These are phyloP conservation scores for rapeseed (Brassica napus) DNA, from an alignment of 345 rosid genomes.

Conservation along the genomic window DNA sequence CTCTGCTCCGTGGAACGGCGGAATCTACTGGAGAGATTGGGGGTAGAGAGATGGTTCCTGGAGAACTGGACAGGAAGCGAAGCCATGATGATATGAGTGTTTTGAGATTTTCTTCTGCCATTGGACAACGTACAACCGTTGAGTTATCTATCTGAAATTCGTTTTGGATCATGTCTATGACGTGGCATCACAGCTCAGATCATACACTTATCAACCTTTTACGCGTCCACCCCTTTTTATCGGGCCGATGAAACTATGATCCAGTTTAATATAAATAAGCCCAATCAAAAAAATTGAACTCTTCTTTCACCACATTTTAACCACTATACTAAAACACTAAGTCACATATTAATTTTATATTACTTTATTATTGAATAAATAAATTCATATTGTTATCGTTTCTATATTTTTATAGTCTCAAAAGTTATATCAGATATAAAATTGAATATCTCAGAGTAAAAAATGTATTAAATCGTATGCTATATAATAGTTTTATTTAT, in stretches of 20 bases:
- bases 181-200: conserved; percentile 44
- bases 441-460: too few species aligned
- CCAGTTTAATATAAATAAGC: background rate
- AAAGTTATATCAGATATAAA: too few species aligned
- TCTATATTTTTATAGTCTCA: too few species aligned
- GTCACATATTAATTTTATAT: background rate
- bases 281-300: background rate
- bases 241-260: background rate
- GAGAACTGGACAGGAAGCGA: conserved; percentile 46
- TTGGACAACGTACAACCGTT: background rate
- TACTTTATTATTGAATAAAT: background rate
- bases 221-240: background rate
- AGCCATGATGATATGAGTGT: conserved; percentile 42
- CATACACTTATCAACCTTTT: background rate
- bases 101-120: background rate
- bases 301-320: background rate
- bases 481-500: too few species aligned
- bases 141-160: conserved; percentile 18
- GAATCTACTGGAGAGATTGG: conserved; percentile 25
- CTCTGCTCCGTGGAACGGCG: conserved; percentile 33
- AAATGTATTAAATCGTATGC: background rate
- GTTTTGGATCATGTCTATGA: conserved; percentile 40
- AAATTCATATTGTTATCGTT: background rate
- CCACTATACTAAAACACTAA: too few species aligned
- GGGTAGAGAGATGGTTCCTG: conserved; percentile 25